A percentile compares a stretch with the other conserved stretches of the same genome.
Conservation (phyloP, 495 filamentous ascomycete species). For the Usnea hakonensis region DNA sequence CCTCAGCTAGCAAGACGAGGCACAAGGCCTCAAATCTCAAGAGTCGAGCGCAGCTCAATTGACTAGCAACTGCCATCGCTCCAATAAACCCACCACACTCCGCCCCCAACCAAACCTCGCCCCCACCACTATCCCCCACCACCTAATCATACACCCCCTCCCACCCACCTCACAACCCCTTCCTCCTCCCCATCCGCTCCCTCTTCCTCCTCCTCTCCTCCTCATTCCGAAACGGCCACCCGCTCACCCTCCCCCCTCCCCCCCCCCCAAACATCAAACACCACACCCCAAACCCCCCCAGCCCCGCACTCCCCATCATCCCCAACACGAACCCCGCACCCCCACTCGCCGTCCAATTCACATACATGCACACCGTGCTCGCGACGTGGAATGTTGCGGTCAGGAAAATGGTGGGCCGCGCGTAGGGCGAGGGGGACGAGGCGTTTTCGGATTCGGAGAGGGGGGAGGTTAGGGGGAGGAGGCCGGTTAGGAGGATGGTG, state of each 20-base stretch:
- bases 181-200: constrained; percentile 33
- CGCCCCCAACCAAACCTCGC: too few species aligned
- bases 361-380: constrained; percentile 61
- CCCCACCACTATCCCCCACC: too few species aligned
- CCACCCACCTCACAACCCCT: constrained; percentile 13
- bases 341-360: constrained; percentile 47
- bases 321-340: constrained; percentile 50
- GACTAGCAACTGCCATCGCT: too few species aligned
- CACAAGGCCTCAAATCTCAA: too few species aligned
- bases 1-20: too few species aligned
- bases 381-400: constrained; percentile 57
- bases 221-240: constrained; percentile 59
- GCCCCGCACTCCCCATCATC: constrained; percentile 38
- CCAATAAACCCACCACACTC: too few species aligned
- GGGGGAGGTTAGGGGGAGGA: constrained; percentile 56
- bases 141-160: too few species aligned
- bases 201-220: constrained; percentile 51
- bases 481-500: constrained; percentile 62
- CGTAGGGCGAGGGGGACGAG: constrained; percentile 65
- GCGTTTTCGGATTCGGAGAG: constrained; percentile 20
- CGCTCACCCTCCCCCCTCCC: constrained; percentile 68
- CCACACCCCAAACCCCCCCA: constrained; percentile 63
- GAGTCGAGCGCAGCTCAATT: too few species aligned
- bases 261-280: constrained; percentile 65
- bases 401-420: constrained; percentile 57